Evolutionary conservation across 495 filamentous ascomycete species (phyloP), one percentile per base, ranked within the genome.

Genomic region (Filosporella fistucella): DNA sequence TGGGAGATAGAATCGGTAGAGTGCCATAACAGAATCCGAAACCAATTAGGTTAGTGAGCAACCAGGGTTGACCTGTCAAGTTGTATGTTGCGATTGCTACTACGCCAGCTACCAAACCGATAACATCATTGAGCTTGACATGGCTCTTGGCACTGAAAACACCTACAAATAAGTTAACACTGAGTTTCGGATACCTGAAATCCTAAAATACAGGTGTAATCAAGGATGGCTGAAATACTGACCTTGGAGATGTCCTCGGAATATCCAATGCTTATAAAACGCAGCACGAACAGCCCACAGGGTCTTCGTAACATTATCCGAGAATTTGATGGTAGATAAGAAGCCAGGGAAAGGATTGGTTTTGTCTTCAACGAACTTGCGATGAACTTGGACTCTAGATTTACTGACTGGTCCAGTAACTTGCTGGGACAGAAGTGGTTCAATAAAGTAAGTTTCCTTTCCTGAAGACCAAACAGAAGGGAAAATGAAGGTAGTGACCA

Each of bases 1-100:
- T 93, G 0, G 93, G 94, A 2, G 91, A 95, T 70, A 98, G 78
- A 49, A 95, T 66, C 45, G 89, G 77, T 30, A 98, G 68, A 14
- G 86, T 74, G 13, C 76, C 76, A 59, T 98, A 98, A 58, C 82
- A 87, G 65, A 96, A 88, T 16, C 80, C 82, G 57, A 91, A 85
- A 4, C 88, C 90, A 57, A 96, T 75, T 32, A 96, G 69, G 59
- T 98, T 97, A 21, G 88, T 93, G 41, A 96, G 62, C 58, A 77
- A 85, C 87, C 86, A 87, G 30, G 80, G 75, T 56, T 86, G 91
- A 2, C 67, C 68, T 9, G 85, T 73, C 22, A 84, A 68, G 52
- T 89, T 83, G 64, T 91, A 95, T 49, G 81, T 76, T 2, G 74
- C 63, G 16, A 86, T 76, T 21, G 78, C 68, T 7, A 62, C 56